A percentile compares a stretch with the other conserved stretches of the same genome.
Evolutionary conservation across 108 stramenopile genomes (phyloP).

Genomic region (Stephanodiscus minutulus): DNA sequence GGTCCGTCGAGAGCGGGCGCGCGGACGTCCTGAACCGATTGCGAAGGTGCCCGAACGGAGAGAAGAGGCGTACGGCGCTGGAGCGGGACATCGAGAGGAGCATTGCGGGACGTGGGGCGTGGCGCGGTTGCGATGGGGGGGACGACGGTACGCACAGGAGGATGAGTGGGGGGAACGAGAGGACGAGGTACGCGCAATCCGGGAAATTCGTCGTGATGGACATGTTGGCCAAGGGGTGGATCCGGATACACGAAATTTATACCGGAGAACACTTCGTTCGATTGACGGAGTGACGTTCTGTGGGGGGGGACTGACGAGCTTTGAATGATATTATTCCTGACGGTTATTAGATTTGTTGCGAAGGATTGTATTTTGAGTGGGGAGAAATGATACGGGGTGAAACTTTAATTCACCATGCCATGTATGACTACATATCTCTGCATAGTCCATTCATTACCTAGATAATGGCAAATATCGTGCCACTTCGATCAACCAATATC

Average conservation of each 20-base stretch:
- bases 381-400: no score
- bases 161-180: background rate
- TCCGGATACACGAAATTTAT: slow-evolving; percentile 27
- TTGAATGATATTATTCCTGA: no score
- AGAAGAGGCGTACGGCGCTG: slow-evolving; percentile 34
- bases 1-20: slow-evolving; percentile 39
- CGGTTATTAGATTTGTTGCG: background rate
- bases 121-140: background rate
- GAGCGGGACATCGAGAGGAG: slow-evolving; percentile 32
- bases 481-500: no score
- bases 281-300: background rate
- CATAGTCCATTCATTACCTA: no score
- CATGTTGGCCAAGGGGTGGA: slow-evolving; percentile 30
- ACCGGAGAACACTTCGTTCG: slow-evolving; percentile 34
- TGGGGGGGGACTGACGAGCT: no score
- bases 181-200: slow-evolving; percentile 12
- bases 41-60: slow-evolving; percentile 26
- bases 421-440: no score
- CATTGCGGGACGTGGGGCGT: background rate
- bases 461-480: no score
- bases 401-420: no score
- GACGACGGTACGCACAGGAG: background rate
- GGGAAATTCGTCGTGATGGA: slow-evolving; percentile 43
- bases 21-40: slow-evolving; percentile 28
- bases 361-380: background rate